Percentiles rank a stretch among this genome's conserved stretches.
These are phyloP conservation scores for Triticum turgidum DNA, from an alignment of 176 grass and related monocot genomes.

Conservation along the genomic window DNA sequence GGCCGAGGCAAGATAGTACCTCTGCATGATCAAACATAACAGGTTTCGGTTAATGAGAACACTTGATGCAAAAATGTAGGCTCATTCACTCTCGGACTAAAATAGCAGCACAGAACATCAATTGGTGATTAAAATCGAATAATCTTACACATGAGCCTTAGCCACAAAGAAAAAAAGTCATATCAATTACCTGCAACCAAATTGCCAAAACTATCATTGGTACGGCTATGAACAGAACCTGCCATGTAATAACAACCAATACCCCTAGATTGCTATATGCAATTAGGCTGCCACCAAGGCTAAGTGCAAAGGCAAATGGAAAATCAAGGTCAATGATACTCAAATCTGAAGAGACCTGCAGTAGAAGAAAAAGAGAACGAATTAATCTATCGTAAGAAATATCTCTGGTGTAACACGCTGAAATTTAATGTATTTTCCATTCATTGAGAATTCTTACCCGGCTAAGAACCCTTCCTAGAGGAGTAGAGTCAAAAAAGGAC, in stretches of 20 bases:
- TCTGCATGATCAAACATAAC: slow-evolving; percentile 45
- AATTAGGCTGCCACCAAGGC: slow-evolving; percentile 47
- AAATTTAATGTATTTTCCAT: background rate
- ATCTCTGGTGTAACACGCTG: background rate
- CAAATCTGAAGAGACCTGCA: slow-evolving; percentile 83
- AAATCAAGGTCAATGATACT: slow-evolving; percentile 88
- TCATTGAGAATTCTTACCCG: slow-evolving; percentile 57
- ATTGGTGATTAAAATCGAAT: background rate
- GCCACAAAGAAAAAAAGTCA: background rate
- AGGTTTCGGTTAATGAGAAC: slow-evolving; percentile 7
- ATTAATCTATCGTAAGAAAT: background rate
- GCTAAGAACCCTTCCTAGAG: slow-evolving; percentile 88
- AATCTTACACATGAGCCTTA: background rate
- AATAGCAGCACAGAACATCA: slow-evolving; percentile 24
- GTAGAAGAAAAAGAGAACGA: too few species aligned
- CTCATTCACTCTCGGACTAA: background rate
- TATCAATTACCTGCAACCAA: slow-evolving; percentile 58
- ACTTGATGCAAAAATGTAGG: background rate
- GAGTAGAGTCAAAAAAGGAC: slow-evolving; percentile 93
- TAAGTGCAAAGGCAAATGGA: slow-evolving; percentile 63
- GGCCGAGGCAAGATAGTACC: slow-evolving; percentile 81
- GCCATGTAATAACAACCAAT: slow-evolving; percentile 82
- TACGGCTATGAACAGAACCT: slow-evolving; percentile 76
- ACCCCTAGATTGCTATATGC: slow-evolving; percentile 78
- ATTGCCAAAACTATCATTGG: slow-evolving; percentile 70